These are phyloP conservation scores for Quillaja saponaria DNA, from an alignment of 306 rosid species.

Conservation along the genomic window DNA sequence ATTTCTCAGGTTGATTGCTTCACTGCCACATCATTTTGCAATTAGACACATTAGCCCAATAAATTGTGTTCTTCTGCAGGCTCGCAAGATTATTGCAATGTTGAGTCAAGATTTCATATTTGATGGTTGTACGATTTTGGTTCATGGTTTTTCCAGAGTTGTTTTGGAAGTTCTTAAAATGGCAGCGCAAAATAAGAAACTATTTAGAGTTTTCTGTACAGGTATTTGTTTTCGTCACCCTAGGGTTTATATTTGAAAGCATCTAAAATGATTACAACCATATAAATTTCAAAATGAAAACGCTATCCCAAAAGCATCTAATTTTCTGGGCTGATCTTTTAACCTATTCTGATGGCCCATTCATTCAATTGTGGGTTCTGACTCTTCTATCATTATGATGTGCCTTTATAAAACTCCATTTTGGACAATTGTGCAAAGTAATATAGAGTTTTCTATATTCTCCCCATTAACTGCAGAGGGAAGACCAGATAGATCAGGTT, in stretches of 20 bases:
- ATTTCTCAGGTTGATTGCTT: not conserved
- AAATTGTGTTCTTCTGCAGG: conserved; percentile 47
- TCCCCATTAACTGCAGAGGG: conserved; percentile 69
- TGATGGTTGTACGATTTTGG: conserved; percentile 91
- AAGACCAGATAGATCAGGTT: conserved; percentile 85
- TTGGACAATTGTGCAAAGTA: not conserved
- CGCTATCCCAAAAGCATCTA: too few relatives aligned
- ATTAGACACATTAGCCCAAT: not conserved
- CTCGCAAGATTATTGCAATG: conserved; percentile 88
- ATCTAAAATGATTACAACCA: too few relatives aligned
- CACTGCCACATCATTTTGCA: not conserved
- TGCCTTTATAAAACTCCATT: not conserved
- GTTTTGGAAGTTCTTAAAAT: conserved; percentile 77
- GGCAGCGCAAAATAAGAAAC: conserved; percentile 78
- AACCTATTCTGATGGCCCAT: conserved; percentile 4
- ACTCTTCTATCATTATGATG: conserved; percentile 9
- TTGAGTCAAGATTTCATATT: conserved; percentile 88
- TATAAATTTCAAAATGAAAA: too few relatives aligned
- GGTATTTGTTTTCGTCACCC: conserved; percentile 40
- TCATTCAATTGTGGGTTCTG: not conserved
- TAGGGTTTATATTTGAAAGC: too few relatives aligned
- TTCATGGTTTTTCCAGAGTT: conserved; percentile 93
- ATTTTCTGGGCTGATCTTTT: not conserved
- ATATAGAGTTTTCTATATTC: conserved; percentile 6
- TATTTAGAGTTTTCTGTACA: conserved; percentile 87